Evolutionary conservation across 352 stramenopile genomes (phyloP), one percentile per base, ranked within the genome.

Genomic region (Globisporangium nagaii): DNA sequence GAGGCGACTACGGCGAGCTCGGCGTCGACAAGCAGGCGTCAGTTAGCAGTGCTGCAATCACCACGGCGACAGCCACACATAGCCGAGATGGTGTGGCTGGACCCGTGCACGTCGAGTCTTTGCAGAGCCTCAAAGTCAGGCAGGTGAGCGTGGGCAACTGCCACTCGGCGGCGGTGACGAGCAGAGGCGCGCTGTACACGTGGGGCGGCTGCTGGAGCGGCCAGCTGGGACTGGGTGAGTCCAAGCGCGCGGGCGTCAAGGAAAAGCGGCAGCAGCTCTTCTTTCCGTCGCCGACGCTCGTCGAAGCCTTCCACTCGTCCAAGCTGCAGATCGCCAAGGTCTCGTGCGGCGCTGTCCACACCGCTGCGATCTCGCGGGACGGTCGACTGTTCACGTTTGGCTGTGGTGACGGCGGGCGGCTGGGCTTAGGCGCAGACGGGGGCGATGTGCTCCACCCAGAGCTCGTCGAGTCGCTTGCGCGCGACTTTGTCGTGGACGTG

Each of bases 301-400:
- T 91, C 1, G 73, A 86, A 30, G 54, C 64, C 17, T 71, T 88
- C 32, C 49, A 65, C 13, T 40, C 37, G n/a, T n/a, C n/a, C 19
- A 59, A 73, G 59, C 54, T 53, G 31, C 54, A 55, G 11, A 58
- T 97, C 30, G 62, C 53, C 3, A 71, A 81, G 30, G 85, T 98
- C 9, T 95, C 89, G 6, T 97, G 92, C 62, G 91, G 93, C 15
- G 92, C 88, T 19, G 76, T 86, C 5, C 89, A 96, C 55, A 92
- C 80, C 4, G 84, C 68, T 9, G 79, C 73, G 11, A 65, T 93
- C 41, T 72, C 72, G 2, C 40, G 62, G 5, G 56, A 83, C 5
- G 84, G 82, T 0, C 70, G 86, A 41, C 63, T 95, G 22, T 95
- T 80, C 58, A 93, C 70, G 15, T 95, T 90, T 56, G 93, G 93